Percentiles rank a stretch among this genome's conserved stretches.
These are phyloP conservation scores for Isatis tinctoria DNA, from an alignment of 345 rosid genomes.

Conservation along the genomic window DNA sequence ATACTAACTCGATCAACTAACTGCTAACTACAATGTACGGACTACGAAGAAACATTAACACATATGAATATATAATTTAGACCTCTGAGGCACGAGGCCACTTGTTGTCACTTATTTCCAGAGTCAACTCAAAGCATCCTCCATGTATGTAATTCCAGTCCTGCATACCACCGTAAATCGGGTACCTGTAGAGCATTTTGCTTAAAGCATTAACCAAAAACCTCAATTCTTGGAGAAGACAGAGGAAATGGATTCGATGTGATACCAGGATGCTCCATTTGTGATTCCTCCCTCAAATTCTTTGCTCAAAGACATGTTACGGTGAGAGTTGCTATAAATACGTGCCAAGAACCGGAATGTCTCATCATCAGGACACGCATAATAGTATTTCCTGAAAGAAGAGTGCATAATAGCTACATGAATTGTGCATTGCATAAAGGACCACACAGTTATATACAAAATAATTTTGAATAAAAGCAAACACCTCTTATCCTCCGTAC, in stretches of 20 bases:
- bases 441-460: neutral
- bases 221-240: conserved; percentile 1
- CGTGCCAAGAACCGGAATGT: conserved; percentile 77
- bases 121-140: conserved; percentile 93
- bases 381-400: conserved; percentile 71
- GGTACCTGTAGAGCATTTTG: conserved; percentile 64
- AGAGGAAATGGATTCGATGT: neutral
- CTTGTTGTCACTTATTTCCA: conserved; percentile 89
- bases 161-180: conserved; percentile 98
- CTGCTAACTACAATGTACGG: neutral
- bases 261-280: conserved; percentile 92
- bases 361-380: conserved; percentile 85
- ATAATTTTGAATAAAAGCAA: conserved; percentile 9
- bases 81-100: conserved; percentile 95
- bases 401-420: neutral
- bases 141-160: conserved; percentile 98
- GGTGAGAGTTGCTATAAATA: conserved; percentile 72
- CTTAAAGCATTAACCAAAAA: conserved; percentile 6
- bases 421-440: neutral
- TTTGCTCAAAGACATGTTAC: conserved; percentile 86
- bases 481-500: conserved; percentile 71
- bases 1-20: conserved; percentile 16
- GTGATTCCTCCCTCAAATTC: conserved; percentile 92
- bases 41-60: conserved; percentile 10
- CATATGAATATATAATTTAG: conserved; percentile 9